Evolutionary conservation across 2,329 filamentous ascomycete genomes (phyloP).

Genomic region (Cyclaneusma minus): DNA sequence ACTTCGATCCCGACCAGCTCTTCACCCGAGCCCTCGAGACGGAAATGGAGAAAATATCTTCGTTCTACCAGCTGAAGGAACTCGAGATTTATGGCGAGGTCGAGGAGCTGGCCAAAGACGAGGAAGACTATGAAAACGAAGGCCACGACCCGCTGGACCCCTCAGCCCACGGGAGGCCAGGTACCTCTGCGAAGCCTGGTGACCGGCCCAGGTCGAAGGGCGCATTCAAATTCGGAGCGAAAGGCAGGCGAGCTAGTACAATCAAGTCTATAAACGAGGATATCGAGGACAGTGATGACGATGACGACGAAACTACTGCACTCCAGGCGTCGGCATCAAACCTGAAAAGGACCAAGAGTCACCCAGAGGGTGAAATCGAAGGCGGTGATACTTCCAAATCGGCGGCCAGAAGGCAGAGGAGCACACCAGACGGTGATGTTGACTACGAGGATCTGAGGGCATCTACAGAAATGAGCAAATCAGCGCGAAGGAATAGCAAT

Average conservation of each 20-base stretch:
- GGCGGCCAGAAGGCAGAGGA: slow-evolving; percentile 6
- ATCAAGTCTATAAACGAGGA: slow-evolving; percentile 37
- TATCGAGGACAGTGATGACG: slow-evolving; percentile 47
- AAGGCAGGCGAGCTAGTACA: slow-evolving; percentile 28
- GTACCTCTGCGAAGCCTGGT: slow-evolving; percentile 27
- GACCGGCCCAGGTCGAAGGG: slow-evolving; percentile 24
- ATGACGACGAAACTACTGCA: slow-evolving; percentile 45
- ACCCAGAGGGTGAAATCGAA: slow-evolving; percentile 7
- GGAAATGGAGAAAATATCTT: slow-evolving; percentile 86
- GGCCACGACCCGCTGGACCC: slow-evolving; percentile 18
- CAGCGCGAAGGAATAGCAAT: slow-evolving; percentile 44
- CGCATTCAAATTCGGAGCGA: too few species aligned
- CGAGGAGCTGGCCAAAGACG: slow-evolving; percentile 59
- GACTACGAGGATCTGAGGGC: slow-evolving; percentile 37
- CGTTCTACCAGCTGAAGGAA: slow-evolving; percentile 84
- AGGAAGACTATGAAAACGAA: slow-evolving; percentile 42
- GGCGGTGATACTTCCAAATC: too few species aligned
- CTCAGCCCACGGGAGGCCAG: slow-evolving; percentile 9
- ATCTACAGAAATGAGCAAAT: slow-evolving; percentile 44
- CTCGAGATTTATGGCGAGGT: slow-evolving; percentile 73
- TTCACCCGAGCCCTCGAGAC: slow-evolving; percentile 72
- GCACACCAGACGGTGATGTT: slow-evolving; percentile 10
- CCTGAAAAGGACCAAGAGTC: slow-evolving; percentile 18
- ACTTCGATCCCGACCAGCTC: slow-evolving; percentile 60
- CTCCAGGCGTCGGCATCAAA: slow-evolving; percentile 16